These are phyloP conservation scores for Phaseolus coccineus DNA, from an alignment of 331 rosid species.

Conservation along the genomic window DNA sequence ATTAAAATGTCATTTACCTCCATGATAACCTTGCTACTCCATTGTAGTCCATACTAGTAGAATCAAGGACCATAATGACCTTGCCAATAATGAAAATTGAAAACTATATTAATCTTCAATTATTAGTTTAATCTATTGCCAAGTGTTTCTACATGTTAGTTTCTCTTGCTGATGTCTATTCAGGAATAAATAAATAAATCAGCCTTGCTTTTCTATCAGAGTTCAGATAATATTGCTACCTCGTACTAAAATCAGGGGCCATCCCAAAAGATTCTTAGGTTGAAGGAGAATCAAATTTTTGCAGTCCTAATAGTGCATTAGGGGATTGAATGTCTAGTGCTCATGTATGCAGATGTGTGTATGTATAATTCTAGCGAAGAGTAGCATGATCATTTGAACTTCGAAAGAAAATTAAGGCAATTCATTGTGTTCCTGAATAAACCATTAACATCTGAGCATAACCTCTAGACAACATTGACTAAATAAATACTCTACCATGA, in stretches of 20 bases:
- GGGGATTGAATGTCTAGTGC: slow-evolving; percentile 14
- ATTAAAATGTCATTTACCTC: not conserved
- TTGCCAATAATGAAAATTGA: not conserved
- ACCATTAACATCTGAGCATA: slow-evolving; percentile 18
- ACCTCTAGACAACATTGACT: slow-evolving; percentile 18
- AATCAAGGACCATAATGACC: not conserved
- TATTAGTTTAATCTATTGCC: not conserved
- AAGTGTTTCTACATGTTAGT: not conserved
- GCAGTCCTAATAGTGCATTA: not conserved
- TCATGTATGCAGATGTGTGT: not conserved
- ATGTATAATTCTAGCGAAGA: slow-evolving; percentile 17
- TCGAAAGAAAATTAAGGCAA: not conserved
- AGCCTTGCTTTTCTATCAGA: not conserved
- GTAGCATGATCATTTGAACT: slow-evolving; percentile 15
- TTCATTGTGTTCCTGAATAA: slow-evolving; percentile 25
- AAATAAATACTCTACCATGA: slow-evolving; percentile 24
- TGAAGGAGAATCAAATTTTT: slow-evolving; percentile 11
- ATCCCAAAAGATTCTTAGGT: not conserved
- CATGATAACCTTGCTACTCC: not conserved
- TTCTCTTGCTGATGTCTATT: not conserved
- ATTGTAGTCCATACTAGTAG: not conserved
- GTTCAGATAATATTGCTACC: not conserved
- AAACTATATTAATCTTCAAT: not conserved
- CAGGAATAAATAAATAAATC: not conserved
- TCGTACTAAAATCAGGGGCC: slow-evolving; percentile 19